Percentiles rank a stretch among this genome's conserved stretches.
phyloP scores from a whole-genome alignment of 2,329 filamentous ascomycete species.

The Mycosphaerella sp. region DNA sequence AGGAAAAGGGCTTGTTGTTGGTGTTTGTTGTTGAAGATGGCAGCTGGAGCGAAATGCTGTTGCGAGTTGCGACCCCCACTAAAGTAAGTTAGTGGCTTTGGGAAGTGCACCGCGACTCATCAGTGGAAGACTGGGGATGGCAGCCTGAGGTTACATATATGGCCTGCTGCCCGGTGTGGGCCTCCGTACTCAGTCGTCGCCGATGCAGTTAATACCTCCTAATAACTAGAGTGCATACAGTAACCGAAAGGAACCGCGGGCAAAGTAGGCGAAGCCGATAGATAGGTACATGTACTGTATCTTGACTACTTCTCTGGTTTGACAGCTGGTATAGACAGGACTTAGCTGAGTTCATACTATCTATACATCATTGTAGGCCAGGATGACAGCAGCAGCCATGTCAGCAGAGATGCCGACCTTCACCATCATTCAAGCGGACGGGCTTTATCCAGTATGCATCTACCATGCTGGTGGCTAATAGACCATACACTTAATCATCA shows the following conservation, averaged over 20 bases:
- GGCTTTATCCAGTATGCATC: constrained; percentile 23
- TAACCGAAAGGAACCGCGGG: neutral
- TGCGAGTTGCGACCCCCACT: neutral
- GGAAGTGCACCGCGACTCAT: no score
- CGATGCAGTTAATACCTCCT: no score
- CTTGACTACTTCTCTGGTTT: neutral
- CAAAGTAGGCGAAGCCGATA: constrained; percentile 5
- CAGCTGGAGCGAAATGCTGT: neutral
- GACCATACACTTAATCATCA: neutral
- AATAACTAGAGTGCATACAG: neutral
- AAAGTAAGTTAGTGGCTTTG: no score
- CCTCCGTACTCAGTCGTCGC: no score
- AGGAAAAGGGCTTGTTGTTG: no score
- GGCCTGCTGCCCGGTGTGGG: no score
- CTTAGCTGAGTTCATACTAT: neutral
- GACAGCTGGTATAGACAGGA: neutral
- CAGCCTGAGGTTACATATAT: no score
- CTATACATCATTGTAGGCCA: neutral
- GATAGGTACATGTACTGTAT: no score
- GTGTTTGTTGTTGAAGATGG: neutral
- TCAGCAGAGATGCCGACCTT: constrained; percentile 21
- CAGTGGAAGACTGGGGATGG: no score
- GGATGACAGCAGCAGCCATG: neutral
- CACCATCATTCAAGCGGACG: constrained; percentile 30
- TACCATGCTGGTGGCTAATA: neutral